phyloP scores from a whole-genome alignment of 192 early-diverging fungal genomes.

The Umbelopsis isabellina region DNA sequence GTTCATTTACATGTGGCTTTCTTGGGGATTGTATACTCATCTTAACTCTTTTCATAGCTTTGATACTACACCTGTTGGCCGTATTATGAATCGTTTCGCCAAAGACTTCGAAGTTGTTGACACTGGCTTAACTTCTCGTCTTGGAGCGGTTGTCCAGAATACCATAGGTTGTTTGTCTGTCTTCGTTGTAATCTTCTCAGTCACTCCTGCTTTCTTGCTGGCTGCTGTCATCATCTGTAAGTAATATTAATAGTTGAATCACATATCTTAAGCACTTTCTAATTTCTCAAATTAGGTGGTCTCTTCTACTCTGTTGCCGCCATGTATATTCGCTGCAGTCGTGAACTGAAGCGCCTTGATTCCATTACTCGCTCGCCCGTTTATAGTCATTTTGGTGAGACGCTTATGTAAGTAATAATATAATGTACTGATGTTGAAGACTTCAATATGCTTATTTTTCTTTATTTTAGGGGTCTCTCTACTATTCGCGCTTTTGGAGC shows the following conservation, averaged over 20 bases:
- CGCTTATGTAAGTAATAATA: slow-evolving; percentile 33
- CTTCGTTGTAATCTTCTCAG: slow-evolving; percentile 47
- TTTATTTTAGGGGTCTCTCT: slow-evolving; percentile 63
- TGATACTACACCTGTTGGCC: slow-evolving; percentile 73
- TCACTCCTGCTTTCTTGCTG: slow-evolving; percentile 51
- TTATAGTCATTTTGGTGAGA: slow-evolving; percentile 66
- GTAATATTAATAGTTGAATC: not conserved
- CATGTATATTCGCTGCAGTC: slow-evolving; percentile 44
- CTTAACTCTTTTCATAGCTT: slow-evolving; percentile 47
- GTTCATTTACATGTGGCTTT: slow-evolving; percentile 34
- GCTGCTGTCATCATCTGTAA: slow-evolving; percentile 26
- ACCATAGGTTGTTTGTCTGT: slow-evolving; percentile 45
- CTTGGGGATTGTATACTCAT: not conserved
- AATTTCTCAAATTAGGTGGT: slow-evolving; percentile 6
- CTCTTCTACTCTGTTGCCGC: slow-evolving; percentile 30
- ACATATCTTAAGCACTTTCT: not conserved
- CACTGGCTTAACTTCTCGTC: slow-evolving; percentile 42
- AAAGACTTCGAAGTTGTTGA: slow-evolving; percentile 82
- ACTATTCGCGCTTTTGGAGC: slow-evolving; percentile 82
- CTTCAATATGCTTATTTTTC: slow-evolving; percentile 23
- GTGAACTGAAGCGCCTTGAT: slow-evolving; percentile 81
- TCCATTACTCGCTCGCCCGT: slow-evolving; percentile 73
- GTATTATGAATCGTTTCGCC: slow-evolving; percentile 84
- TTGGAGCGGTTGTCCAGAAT: slow-evolving; percentile 49
- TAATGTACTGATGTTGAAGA: not conserved